Evolutionary conservation across 1,139 yeast genomes (phyloP).

Genomic region (Yamadazyma trypodendri): DNA sequence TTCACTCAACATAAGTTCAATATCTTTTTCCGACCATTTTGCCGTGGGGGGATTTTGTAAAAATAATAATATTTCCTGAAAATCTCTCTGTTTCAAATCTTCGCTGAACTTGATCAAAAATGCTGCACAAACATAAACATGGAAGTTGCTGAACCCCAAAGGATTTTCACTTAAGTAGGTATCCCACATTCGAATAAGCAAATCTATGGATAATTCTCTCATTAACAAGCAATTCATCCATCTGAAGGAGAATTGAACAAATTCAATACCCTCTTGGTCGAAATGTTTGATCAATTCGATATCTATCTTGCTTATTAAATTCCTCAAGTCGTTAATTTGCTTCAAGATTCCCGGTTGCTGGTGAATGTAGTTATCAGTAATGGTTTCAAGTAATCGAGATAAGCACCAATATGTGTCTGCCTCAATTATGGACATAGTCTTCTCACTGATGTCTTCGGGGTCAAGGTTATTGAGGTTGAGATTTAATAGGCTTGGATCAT

Average conservation of each 20-base stretch:
- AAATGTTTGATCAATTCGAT: conserved; percentile 69
- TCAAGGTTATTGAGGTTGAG: conserved; percentile 49
- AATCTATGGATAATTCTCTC: conserved; percentile 81
- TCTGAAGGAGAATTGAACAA: conserved; percentile 90
- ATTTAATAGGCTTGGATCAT: conserved; percentile 25
- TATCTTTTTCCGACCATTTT: conserved; percentile 84
- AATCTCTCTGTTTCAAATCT: conserved; percentile 80
- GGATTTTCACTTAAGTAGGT: conserved; percentile 89
- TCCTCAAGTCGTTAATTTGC: conserved; percentile 80
- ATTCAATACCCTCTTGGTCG: conserved; percentile 78
- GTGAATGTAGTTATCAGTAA: conserved; percentile 94
- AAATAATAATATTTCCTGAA: conserved; percentile 89
- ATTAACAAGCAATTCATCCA: conserved; percentile 98
- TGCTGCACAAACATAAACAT: conserved; percentile 98
- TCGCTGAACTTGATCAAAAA: conserved; percentile 84
- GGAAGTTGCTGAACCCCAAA: conserved; percentile 88
- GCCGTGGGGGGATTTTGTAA: conserved; percentile 86
- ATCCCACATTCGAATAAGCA: conserved; percentile 96
- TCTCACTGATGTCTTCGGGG: conserved; percentile 59
- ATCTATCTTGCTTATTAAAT: conserved; percentile 79
- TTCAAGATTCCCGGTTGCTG: conserved; percentile 97
- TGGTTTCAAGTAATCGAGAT: conserved; percentile 84
- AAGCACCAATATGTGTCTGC: conserved; percentile 98
- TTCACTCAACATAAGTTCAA: conserved; percentile 88
- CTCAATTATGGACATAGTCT: conserved; percentile 52